Conservation (phyloP, 257 asterid species). For the Solanum etuberosum region DNA sequence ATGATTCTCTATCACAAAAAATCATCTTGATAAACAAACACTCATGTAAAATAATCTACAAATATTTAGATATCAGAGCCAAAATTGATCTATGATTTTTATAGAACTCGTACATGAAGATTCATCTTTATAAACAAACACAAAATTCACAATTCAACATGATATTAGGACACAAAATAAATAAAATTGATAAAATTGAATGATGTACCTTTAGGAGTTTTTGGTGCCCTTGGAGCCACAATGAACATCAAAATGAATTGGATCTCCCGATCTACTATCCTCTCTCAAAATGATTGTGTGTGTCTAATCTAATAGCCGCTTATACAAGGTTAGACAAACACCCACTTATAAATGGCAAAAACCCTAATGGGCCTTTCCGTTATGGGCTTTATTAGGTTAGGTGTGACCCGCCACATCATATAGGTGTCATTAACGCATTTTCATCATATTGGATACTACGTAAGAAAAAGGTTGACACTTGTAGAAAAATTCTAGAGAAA, state of each 20-base stretch:
- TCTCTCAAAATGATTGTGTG: neutral
- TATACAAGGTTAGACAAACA: too few relatives aligned
- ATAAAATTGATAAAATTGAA: neutral
- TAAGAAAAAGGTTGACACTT: neutral
- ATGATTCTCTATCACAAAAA: neutral
- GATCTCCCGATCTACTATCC: neutral
- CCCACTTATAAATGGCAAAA: neutral
- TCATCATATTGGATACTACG: neutral
- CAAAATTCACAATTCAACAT: neutral
- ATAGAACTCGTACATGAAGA: neutral
- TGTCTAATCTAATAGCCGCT: neutral
- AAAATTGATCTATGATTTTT: neutral
- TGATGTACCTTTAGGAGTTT: neutral
- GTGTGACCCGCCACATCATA: neutral
- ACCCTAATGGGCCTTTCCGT: neutral
- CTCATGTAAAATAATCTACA: neutral
- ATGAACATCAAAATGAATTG: too few relatives aligned
- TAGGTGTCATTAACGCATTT: neutral
- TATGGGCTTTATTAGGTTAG: neutral
- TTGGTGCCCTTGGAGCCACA: neutral
- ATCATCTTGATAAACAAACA: neutral
- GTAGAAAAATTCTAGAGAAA: neutral
- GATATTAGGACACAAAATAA: neutral
- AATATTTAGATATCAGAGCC: neutral
- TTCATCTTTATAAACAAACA: too few relatives aligned